Conservation (phyloP, 106 monocot genomes). For the Acorus calamus region DNA sequence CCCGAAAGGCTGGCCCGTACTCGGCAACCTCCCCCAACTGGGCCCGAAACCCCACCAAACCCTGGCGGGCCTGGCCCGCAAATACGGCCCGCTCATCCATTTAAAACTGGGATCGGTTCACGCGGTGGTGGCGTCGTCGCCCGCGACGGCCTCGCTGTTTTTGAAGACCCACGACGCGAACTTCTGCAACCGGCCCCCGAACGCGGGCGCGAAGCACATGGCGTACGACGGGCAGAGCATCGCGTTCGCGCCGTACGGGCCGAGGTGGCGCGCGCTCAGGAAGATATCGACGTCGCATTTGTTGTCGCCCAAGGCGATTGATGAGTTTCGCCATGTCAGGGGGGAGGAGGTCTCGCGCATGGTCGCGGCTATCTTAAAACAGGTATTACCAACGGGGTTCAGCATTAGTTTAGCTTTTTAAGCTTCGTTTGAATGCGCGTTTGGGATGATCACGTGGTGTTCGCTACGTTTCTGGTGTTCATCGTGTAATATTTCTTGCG, state of each 20-base stretch:
- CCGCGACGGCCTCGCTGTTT: conserved; percentile 20
- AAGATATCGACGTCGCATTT: conserved; percentile 34
- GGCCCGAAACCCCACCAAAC: conserved; percentile 39
- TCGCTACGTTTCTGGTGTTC: too few relatives aligned
- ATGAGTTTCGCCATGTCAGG: conserved; percentile 26
- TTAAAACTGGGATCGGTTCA: conserved; percentile 30
- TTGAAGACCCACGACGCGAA: conserved; percentile 34
- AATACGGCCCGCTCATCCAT: conserved; percentile 29
- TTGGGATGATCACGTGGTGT: too few relatives aligned
- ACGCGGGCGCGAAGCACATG: conserved; percentile 46
- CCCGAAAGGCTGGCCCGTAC: conserved; percentile 37
- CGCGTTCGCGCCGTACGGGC: conserved; percentile 48
- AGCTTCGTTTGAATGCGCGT: too few relatives aligned
- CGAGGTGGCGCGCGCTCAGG: conserved; percentile 37
- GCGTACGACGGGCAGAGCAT: conserved; percentile 46
- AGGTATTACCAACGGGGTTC: too few relatives aligned
- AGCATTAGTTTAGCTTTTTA: too few relatives aligned
- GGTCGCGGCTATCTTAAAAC: neutral
- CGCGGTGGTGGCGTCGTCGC: conserved; percentile 37
- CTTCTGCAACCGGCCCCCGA: conserved; percentile 42
- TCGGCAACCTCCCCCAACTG: conserved; percentile 47
- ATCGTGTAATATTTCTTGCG: too few relatives aligned
- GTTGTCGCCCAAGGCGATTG: conserved; percentile 42
- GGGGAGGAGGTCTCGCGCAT: conserved; percentile 11
- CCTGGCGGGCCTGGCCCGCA: conserved; percentile 19